Evolutionary conservation across 768 basidiomycete genomes (phyloP), one percentile per base, ranked within the genome.

Genomic region (Leucocoprinus sp.): DNA sequence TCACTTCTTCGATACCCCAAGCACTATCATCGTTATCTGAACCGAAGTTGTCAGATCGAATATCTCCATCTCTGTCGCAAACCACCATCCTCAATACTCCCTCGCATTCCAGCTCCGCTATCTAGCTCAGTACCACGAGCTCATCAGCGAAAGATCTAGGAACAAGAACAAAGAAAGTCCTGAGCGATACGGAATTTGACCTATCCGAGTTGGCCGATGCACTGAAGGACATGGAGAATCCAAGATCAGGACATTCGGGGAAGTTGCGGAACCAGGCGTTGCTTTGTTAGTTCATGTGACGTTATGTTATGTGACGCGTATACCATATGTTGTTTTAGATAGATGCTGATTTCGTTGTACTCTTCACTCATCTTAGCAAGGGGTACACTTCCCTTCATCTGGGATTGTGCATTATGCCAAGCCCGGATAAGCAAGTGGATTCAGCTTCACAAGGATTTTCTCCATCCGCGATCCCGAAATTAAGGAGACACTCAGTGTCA

Each of bases 401-500:
- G n/a, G n/a, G n/a, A n/a, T n/a, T n/a, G n/a, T n/a, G n/a, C n/a
- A n/a, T n/a, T n/a, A n/a, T 44, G 15, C 51, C 24, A 8, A 28
- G 34, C 19, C 49, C 33, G 27, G 42, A 50, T 26, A 28, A 35
- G 14, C 36, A n/a, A n/a, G n/a, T 42, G 23, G 39, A 26, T 37
- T 27, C 31, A n/a, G 43, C 24, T 33, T 33, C 33, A n/a, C 5
- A 24, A 14, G 46, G 45, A 26, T 29, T 14, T 21, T 45, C 26
- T 23, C 28, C 54, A 4, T 57, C 56, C 8, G 56, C 48, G 18
- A 55, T 56, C 7, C 57, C 53, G 18, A 76, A 67, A 47, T 68
- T 78, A 57, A 58, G 72, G 28, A 71, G 70, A 11, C 54, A 71
- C 31, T 57, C 62, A 35, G 63, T 66, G 24, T 64, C 67, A 1